Evolutionary conservation across 2,329 filamentous ascomycete species (phyloP), one percentile per base, ranked within the genome.

Genomic region (Penicillium corylophilum): DNA sequence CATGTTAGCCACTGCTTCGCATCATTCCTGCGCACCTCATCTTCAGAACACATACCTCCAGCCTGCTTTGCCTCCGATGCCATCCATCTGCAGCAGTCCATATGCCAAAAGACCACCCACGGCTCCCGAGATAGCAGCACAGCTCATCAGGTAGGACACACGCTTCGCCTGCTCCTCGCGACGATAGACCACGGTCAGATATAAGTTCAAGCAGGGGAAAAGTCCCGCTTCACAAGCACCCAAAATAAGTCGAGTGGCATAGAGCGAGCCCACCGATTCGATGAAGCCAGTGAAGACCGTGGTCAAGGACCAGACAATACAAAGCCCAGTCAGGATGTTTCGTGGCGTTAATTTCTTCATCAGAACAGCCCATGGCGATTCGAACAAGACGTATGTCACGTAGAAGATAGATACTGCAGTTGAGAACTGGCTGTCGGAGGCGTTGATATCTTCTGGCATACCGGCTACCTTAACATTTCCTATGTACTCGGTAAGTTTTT

Each of bases 341-440:
- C 73, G 66, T 1, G 77, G 75, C 0, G 72, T 75, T 23, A 77
- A 55, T 46, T 74, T 77, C 64, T 81, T 80, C 62, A 81, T 71
- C 5, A 76, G 55, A 23, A 81, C 65, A 1, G 77, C 74, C 50
- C 73, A 74, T 0, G 77, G 78, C 0, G 74, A 72, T 46, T 81
- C 79, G 41, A 79, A 76, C 3, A 73, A 58, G 9, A 81, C 75
- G 47, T 80, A 80, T 9, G 77, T 79, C 9, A 73, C 76, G 55
- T 79, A 81, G 60, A 82, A 80, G 42, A 82, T 75, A 0, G 75
- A 76, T 8, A 79, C 73, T 4, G 76, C 78, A 3, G 66, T 77
- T n/a, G 73, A 76, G 59, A 76, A 79, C 53, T 78, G 66, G 28
- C 66, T 65, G 9, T 64, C 62, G 1, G 69, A 69, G 12, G 74